These are phyloP conservation scores for Giardia duodenalis DNA, from an alignment of 208 protist species.

Conservation along the genomic window DNA sequence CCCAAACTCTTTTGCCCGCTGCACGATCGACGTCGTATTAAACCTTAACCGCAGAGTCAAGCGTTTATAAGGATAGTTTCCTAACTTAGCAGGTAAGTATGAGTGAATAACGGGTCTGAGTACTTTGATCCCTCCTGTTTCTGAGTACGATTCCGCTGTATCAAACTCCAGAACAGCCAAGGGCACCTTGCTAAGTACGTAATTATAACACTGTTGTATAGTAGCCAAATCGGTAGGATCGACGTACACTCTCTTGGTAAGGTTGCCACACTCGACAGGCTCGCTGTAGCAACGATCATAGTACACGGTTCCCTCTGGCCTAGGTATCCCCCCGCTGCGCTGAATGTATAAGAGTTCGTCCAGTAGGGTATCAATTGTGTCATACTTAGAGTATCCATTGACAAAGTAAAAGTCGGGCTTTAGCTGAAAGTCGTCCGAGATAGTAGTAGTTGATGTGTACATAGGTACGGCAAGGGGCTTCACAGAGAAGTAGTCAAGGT, in stretches of 20 bases:
- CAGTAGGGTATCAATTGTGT: not conserved
- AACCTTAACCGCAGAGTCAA: not conserved
- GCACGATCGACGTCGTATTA: not conserved
- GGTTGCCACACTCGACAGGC: too few relatives aligned
- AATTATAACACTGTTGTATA: not conserved
- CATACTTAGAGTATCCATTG: not conserved
- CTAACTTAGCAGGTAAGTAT: not conserved
- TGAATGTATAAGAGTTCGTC: not conserved
- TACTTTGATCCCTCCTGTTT: not conserved
- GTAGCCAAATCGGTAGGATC: not conserved
- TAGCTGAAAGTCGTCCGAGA: not conserved
- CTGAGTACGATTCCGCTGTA: not conserved
- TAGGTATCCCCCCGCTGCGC: not conserved
- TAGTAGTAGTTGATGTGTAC: not conserved
- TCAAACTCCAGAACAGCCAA: not conserved
- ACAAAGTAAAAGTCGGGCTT: not conserved
- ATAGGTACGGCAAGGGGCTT: not conserved
- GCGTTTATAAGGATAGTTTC: not conserved
- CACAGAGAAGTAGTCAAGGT: not conserved
- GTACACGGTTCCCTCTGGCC: not conserved
- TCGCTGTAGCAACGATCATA: not conserved
- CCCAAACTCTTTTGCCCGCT: not conserved
- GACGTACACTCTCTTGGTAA: too few relatives aligned
- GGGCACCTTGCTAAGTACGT: not conserved
- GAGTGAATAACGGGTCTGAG: not conserved